Percentiles rank a stretch among this genome's conserved stretches.
These are phyloP conservation scores for Biscogniauxia marginata DNA, from an alignment of 2,329 filamentous ascomycete species.

Conservation along the genomic window DNA sequence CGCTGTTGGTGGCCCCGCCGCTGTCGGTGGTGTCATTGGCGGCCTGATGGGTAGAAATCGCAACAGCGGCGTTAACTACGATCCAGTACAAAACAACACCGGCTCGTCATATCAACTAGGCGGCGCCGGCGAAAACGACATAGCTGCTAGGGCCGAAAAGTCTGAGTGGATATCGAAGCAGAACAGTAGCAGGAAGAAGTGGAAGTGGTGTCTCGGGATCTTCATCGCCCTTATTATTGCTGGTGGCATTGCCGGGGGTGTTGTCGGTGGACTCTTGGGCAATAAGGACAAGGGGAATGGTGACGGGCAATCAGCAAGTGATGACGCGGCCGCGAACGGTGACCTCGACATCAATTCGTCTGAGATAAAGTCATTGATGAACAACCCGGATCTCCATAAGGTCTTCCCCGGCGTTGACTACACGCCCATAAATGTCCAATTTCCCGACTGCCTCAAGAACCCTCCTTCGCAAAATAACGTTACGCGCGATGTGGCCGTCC, in stretches of 20 bases:
- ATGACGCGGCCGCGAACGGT: constrained; percentile 63
- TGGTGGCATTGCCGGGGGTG: constrained; percentile 71
- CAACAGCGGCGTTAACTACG: constrained; percentile 52
- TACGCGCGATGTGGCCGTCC: constrained; percentile 84
- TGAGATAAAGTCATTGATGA: constrained; percentile 79
- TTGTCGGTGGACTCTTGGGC: constrained; percentile 45
- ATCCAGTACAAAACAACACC: constrained; percentile 44
- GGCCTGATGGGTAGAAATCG: constrained; percentile 36
- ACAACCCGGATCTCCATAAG: constrained; percentile 80
- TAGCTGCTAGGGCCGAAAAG: constrained; percentile 54
- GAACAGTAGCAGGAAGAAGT: constrained; percentile 60
- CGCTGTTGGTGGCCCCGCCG: constrained; percentile 47
- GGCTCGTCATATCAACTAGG: constrained; percentile 32
- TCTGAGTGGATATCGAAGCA: constrained; percentile 62
- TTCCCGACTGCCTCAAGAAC: constrained; percentile 73
- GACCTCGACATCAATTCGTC: constrained; percentile 71
- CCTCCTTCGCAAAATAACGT: constrained; percentile 92
- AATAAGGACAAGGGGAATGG: constrained; percentile 39
- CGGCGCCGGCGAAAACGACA: constrained; percentile 35
- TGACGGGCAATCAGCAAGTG: constrained; percentile 49
- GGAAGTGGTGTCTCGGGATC: constrained; percentile 67
- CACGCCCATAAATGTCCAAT: constrained; percentile 87
- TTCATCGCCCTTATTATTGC: constrained; percentile 64
- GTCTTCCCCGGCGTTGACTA: constrained; percentile 97
- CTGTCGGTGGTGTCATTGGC: constrained; percentile 43